Percentiles rank a stretch among this genome's conserved stretches.
Conservation (phyloP, 495 filamentous ascomycete genomes). For the Xylaria venustula region DNA sequence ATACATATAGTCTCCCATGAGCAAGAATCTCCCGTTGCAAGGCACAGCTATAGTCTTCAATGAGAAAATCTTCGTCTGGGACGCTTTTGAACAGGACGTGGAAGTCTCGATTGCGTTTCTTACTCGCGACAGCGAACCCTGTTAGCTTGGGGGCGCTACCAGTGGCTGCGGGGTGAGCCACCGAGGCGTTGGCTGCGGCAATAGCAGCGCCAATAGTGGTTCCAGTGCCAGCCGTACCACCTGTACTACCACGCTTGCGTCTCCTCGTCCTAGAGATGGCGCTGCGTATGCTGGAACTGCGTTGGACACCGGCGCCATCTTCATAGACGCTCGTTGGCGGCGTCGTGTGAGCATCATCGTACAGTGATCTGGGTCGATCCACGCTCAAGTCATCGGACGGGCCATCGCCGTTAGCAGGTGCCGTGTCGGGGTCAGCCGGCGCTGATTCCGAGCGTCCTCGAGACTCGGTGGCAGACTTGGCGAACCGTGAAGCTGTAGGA, state of each 20-base stretch:
- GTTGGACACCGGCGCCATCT: slow-evolving; percentile 61
- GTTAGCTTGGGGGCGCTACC: slow-evolving; percentile 72
- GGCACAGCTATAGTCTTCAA: slow-evolving; percentile 97
- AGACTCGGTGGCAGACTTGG: slow-evolving; percentile 37
- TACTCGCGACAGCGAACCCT: slow-evolving; percentile 93
- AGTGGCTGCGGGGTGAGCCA: slow-evolving; percentile 61
- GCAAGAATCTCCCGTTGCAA: slow-evolving; percentile 93
- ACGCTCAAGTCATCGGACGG: slow-evolving; percentile 29
- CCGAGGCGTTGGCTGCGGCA: slow-evolving; percentile 59
- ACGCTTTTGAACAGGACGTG: slow-evolving; percentile 93
- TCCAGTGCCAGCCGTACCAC: slow-evolving; percentile 37
- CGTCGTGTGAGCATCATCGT: slow-evolving; percentile 54
- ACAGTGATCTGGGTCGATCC: slow-evolving; percentile 39
- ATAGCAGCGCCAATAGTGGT: slow-evolving; percentile 65
- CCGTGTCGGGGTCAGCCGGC: slow-evolving; percentile 32
- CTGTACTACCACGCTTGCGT: slow-evolving; percentile 78
- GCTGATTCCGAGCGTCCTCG: slow-evolving; percentile 45
- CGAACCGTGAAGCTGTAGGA: slow-evolving; percentile 40
- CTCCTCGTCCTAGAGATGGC: slow-evolving; percentile 58
- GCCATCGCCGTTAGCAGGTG: slow-evolving; percentile 19
- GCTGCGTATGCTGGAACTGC: slow-evolving; percentile 82
- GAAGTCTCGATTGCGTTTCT: slow-evolving; percentile 94
- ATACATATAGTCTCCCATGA: slow-evolving; percentile 92
- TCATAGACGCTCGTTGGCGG: slow-evolving; percentile 68
- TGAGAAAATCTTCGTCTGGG: slow-evolving; percentile 95